A percentile compares a stretch with the other conserved stretches of the same genome.
Conservation (phyloP, 805 yeast genomes). For the Starmerella vaccinii region DNA sequence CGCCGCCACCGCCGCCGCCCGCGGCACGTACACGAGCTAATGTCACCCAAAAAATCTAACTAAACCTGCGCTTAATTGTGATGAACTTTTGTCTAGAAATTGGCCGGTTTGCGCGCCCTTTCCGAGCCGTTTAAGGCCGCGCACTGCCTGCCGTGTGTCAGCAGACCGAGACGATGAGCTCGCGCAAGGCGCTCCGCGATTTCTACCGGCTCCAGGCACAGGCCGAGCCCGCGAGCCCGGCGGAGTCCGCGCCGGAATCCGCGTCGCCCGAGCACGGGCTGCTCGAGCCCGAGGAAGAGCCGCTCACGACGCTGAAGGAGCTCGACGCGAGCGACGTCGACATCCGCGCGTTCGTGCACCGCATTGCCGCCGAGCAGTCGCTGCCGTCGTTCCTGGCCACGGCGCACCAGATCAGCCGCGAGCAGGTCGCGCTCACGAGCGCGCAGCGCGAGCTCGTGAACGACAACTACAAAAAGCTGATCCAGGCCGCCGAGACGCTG, state of each 20-base stretch:
- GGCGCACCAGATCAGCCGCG: conserved; percentile 26
- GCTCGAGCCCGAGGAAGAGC: conserved; percentile 15
- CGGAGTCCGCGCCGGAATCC: not conserved
- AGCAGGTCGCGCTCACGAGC: conserved; percentile 29
- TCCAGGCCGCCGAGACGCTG: conserved; percentile 30
- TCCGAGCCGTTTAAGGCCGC: no score
- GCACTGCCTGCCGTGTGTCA: conserved; percentile 1
- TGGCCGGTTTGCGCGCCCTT: no score
- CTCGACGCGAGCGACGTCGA: conserved; percentile 24
- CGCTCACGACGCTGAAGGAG: conserved; percentile 21
- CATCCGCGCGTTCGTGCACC: conserved; percentile 16
- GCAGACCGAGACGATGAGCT: conserved; percentile 1
- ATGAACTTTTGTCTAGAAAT: not conserved
- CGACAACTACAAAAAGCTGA: conserved; percentile 33
- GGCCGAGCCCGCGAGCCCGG: conserved; percentile 1
- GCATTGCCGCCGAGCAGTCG: conserved; percentile 20
- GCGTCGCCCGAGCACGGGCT: not conserved
- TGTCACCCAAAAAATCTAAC: not conserved
- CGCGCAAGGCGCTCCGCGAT: conserved; percentile 31
- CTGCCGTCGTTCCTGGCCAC: conserved; percentile 24
- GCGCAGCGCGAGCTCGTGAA: conserved; percentile 34
- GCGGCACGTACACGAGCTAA: not conserved
- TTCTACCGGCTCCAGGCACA: conserved; percentile 30
- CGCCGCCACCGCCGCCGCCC: no score
- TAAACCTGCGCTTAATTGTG: not conserved